Evolutionary conservation across 192 early-diverging fungal species (phyloP).

Genomic region (Coemansia sp.): DNA sequence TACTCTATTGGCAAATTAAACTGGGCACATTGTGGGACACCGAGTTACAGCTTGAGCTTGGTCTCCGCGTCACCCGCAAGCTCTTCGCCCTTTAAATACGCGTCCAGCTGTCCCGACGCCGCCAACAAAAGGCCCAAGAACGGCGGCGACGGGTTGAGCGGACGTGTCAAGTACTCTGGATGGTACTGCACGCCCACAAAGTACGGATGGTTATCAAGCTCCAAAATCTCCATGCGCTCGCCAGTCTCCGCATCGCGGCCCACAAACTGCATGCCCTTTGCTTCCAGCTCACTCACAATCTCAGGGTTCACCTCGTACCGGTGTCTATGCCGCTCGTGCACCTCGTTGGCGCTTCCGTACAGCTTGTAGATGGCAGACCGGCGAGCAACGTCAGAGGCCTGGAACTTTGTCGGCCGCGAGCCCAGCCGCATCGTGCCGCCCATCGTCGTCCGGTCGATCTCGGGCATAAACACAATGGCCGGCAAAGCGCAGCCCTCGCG

Average conservation of each 20-base stretch:
- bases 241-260: constrained; percentile 89
- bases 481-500: constrained; percentile 66
- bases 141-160: constrained; percentile 84
- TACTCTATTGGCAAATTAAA: too few relatives aligned
- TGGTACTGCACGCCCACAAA: constrained; percentile 96
- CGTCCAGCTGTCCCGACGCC: constrained; percentile 68
- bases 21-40: too few relatives aligned
- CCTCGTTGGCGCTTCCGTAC: constrained; percentile 56
- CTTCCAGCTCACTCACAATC: constrained; percentile 71
- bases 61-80: constrained; percentile 24
- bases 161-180: constrained; percentile 96
- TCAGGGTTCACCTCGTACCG: constrained; percentile 98
- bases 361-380: constrained; percentile 68
- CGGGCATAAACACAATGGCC: constrained; percentile 98
- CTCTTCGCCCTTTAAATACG: constrained; percentile 43
- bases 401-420: constrained; percentile 76
- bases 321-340: constrained; percentile 94
- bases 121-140: constrained; percentile 94
- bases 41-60: constrained; percentile 43
- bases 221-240: constrained; percentile 98
- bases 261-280: constrained; percentile 82
- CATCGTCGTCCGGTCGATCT: constrained; percentile 86
- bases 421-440: constrained; percentile 99
- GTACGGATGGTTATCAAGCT: constrained; percentile 86
- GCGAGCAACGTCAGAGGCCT: constrained; percentile 59